Conservation (phyloP, 164 flowering plant genomes). For the Aristolochia fimbriata region DNA sequence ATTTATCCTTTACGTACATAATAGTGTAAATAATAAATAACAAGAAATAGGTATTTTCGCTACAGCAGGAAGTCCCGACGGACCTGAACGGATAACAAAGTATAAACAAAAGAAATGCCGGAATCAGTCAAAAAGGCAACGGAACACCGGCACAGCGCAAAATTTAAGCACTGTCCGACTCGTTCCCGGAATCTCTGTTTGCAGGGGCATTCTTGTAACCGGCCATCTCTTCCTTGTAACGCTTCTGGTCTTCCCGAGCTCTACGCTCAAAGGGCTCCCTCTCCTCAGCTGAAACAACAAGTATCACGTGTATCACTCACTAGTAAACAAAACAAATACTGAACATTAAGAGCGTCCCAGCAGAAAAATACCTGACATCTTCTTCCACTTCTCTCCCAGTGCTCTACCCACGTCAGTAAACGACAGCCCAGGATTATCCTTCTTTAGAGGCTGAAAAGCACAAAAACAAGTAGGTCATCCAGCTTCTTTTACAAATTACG, state of each 20-base stretch:
- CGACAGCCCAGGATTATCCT: conserved; percentile 62
- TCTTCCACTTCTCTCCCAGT: conserved; percentile 88
- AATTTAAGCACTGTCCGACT: conserved; percentile 52
- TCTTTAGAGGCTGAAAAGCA: conserved; percentile 57
- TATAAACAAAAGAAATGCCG: too few species aligned
- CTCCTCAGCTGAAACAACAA: conserved; percentile 50
- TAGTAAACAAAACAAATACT: not conserved
- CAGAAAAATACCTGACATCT: conserved; percentile 52
- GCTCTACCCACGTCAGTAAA: conserved; percentile 58
- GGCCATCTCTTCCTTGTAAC: conserved; percentile 61
- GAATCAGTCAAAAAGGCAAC: too few species aligned
- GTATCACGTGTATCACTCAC: not conserved
- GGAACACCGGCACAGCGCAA: too few species aligned
- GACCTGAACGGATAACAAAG: too few species aligned
- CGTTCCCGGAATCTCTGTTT: conserved; percentile 54
- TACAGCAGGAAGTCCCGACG: too few species aligned
- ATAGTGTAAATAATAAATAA: too few species aligned
- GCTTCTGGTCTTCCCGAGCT: conserved; percentile 67
- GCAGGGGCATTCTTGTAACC: conserved; percentile 66
- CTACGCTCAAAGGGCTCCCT: conserved; percentile 75
- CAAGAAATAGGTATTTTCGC: too few species aligned
- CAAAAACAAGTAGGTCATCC: not conserved
- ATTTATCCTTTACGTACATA: too few species aligned
- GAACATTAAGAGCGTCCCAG: not conserved
- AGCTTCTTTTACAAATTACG: too few species aligned